Base-by-base conservation (phyloP, 805 yeast genomes). In the Hanseniaspora singularis region DNA sequence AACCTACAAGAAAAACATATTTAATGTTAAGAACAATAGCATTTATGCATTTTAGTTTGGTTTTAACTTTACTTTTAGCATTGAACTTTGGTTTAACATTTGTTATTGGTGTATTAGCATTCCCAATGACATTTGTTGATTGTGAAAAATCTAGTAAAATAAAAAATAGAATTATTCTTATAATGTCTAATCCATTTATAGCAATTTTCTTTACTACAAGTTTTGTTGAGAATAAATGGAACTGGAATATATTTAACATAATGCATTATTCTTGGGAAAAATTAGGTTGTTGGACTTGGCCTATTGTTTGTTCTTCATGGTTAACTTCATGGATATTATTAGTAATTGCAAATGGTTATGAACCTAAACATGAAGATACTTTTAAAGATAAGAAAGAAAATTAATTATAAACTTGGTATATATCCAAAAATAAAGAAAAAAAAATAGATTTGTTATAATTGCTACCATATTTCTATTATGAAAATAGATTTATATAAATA, bases 221-320 rank as follows among this genome's bases (percentile, higher is more conserved):
- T 37, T 52, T 60, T 7, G 45, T 62, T 40, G 59, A 62, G 40
- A 64, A 68, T 12, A 60, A 55, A 31, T 52, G 65, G 1, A 65
- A 68, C 0, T 60, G 66, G 4, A 61, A 65, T 9, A 55, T 79
- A 4, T 66, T 79, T 45, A 57, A 62, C 18, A 76, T 77, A 0
- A 64, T 87, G 14, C 59, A 79, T 10, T 67, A 73, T 23, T 76
- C 85, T 3, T 84, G 88, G 81, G 57, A 66, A 22, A 74, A 77
- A 32, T 63, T 83, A 49, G 81, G 81, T 48, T 79, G 82, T 50
- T 86, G 95, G 89, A 82, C 95, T 0, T 86, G 95, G 88, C 71
- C 75, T 49, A 72, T 83, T 20, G 58, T 87, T 1, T 67, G 77
- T 33, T 64, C 79, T 34, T 83, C 86, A 0, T 87, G 95, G 95